Percentiles rank a stretch among this genome's conserved stretches.
phyloP scores from a whole-genome alignment of 2,329 filamentous ascomycete species.

The Pseudofabraea citricarpa region DNA sequence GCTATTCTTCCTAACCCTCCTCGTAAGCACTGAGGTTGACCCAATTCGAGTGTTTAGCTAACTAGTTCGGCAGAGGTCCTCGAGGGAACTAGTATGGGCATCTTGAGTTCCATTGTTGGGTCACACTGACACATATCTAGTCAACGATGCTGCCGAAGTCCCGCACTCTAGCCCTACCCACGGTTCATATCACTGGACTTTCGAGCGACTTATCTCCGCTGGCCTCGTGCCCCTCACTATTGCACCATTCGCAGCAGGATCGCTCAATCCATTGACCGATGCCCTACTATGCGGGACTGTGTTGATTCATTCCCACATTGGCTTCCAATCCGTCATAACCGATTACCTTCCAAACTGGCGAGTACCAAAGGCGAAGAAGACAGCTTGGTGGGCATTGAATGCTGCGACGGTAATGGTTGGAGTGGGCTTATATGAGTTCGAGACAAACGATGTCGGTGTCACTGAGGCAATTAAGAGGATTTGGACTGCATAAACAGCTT shows the following conservation, averaged over 20 bases:
- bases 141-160: conserved; percentile 80
- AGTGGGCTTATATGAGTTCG: conserved; percentile 93
- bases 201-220: conserved; percentile 79
- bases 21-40: conserved; percentile 52
- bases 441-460: conserved; percentile 95
- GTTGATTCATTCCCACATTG: conserved; percentile 91
- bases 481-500: conserved; percentile 68
- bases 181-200: conserved; percentile 98
- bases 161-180: conserved; percentile 70
- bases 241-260: conserved; percentile 86
- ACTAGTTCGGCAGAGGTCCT: conserved; percentile 58
- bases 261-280: conserved; percentile 84
- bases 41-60: conserved; percentile 32
- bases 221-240: conserved; percentile 82
- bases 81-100: conserved; percentile 63
- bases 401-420: conserved; percentile 74
- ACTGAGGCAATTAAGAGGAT: conserved; percentile 85
- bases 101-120: conserved; percentile 2
- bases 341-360: conserved; percentile 81
- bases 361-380: conserved; percentile 61
- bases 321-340: conserved; percentile 84
- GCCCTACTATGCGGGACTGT: conserved; percentile 77
- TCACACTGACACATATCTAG: conserved; percentile 36
- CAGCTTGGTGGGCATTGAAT: conserved; percentile 76
- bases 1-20: conserved; percentile 78